A percentile compares a stretch with the other conserved stretches of the same genome.
Conservation (phyloP, 768 basidiomycete genomes). For the Russula virescens region DNA sequence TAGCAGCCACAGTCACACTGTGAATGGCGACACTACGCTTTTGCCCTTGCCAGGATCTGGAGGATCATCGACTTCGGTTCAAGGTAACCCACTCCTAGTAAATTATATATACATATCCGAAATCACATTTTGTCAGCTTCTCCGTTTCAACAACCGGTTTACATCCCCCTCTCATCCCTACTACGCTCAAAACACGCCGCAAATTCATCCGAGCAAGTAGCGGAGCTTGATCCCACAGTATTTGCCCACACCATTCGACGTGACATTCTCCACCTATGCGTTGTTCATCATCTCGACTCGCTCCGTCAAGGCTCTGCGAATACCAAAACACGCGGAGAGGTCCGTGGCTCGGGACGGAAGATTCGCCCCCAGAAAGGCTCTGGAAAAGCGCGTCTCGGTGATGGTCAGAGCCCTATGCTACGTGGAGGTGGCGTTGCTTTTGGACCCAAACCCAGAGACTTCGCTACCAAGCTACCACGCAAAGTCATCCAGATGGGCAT, state of each 20-base stretch:
- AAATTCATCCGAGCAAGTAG: slow-evolving; percentile 41
- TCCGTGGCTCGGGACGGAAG: slow-evolving; percentile 84
- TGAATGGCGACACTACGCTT: not conserved
- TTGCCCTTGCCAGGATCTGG: not conserved
- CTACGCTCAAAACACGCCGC: slow-evolving; percentile 40
- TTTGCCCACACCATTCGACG: slow-evolving; percentile 86
- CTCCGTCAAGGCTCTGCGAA: slow-evolving; percentile 88
- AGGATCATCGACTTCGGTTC: not conserved
- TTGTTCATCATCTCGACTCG: slow-evolving; percentile 80
- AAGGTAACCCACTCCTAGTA: not conserved
- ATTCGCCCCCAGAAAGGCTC: slow-evolving; percentile 88
- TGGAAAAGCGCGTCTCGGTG: slow-evolving; percentile 86
- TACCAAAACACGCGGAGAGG: slow-evolving; percentile 89
- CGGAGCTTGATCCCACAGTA: slow-evolving; percentile 69
- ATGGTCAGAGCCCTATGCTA: slow-evolving; percentile 79
- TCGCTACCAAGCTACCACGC: slow-evolving; percentile 85
- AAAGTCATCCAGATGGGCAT: slow-evolving; percentile 93
- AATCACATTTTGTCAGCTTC: slow-evolving; percentile 29
- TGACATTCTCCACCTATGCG: slow-evolving; percentile 90
- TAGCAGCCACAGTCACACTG: not conserved
- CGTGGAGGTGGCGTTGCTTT: slow-evolving; percentile 91
- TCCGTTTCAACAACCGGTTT: slow-evolving; percentile 44
- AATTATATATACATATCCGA: not conserved
- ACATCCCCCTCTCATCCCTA: slow-evolving; percentile 56
- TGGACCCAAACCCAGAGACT: slow-evolving; percentile 87